Conservation (phyloP, 2,329 filamentous ascomycete genomes). For the Acarospora socialis region DNA sequence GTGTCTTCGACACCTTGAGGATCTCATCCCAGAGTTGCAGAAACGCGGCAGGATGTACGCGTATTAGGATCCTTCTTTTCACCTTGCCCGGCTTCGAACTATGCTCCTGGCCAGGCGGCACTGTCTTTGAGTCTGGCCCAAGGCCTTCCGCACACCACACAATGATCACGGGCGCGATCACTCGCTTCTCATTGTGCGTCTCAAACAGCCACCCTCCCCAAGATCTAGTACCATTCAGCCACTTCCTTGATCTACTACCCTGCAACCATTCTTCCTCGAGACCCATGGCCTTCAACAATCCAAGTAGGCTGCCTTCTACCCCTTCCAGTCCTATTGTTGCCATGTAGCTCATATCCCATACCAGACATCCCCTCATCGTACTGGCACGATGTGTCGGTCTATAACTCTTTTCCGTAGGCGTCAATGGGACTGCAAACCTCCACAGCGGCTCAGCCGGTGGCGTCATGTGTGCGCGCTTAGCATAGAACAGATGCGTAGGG, state of each 20-base stretch:
- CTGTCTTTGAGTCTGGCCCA: conserved; percentile 13
- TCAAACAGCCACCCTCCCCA: conserved; percentile 47
- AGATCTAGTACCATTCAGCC: conserved; percentile 48
- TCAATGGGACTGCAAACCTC: conserved; percentile 75
- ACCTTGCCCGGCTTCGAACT: conserved; percentile 20
- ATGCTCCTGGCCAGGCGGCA: conserved; percentile 13
- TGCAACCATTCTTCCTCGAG: conserved; percentile 46
- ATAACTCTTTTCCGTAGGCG: conserved; percentile 81
- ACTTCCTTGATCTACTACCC: conserved; percentile 52
- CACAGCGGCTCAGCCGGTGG: conserved; percentile 65
- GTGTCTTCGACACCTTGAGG: conserved; percentile 42
- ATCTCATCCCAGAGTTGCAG: conserved; percentile 50
- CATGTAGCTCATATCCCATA: conserved; percentile 92
- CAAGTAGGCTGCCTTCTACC: conserved; percentile 45
- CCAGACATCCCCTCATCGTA: conserved; percentile 59
- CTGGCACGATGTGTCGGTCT: conserved; percentile 71
- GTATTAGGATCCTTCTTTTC: conserved; percentile 48
- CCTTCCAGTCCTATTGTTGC: conserved; percentile 72
- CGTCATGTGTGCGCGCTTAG: conserved; percentile 84
- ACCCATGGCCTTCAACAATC: conserved; percentile 52
- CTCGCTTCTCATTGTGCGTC: conserved; percentile 35
- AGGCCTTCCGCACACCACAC: conserved; percentile 51
- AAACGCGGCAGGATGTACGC: conserved; percentile 69
- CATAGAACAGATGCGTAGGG: conserved; percentile 86
- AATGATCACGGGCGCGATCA: conserved; percentile 58